These are phyloP conservation scores for Apophysomyces variabilis DNA, from an alignment of 371 early-diverging fungal genomes.

Conservation along the genomic window DNA sequence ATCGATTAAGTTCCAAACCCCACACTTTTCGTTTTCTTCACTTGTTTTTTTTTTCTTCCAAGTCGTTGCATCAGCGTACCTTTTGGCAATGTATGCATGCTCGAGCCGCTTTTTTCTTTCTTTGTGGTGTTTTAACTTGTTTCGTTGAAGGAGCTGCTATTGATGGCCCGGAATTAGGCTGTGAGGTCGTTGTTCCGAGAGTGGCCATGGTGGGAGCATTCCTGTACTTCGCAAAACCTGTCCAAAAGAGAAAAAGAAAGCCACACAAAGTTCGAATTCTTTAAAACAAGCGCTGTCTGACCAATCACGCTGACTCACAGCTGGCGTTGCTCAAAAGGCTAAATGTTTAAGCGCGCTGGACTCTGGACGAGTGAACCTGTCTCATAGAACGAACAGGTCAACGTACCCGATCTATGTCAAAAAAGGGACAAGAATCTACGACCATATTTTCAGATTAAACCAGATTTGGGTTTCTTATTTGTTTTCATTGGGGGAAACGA, in stretches of 20 bases:
- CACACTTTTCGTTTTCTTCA: background rate
- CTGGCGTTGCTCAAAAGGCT: background rate
- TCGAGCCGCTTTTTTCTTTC: conserved; percentile 38
- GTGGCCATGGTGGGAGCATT: conserved; percentile 10
- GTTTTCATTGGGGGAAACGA: too few relatives aligned
- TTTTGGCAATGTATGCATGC: conserved; percentile 43
- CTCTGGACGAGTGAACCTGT: background rate
- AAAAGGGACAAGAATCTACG: background rate
- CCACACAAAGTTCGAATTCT: background rate
- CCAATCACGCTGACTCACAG: conserved; percentile 10
- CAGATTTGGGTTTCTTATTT: too few relatives aligned
- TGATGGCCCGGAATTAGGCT: conserved; percentile 11
- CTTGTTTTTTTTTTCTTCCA: background rate
- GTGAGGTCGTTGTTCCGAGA: conserved; percentile 12
- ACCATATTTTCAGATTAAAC: too few relatives aligned
- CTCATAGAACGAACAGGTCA: background rate
- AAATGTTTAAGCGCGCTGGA: background rate
- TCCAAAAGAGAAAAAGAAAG: conserved; percentile 5
- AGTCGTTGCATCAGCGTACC: conserved; percentile 16
- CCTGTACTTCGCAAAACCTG: conserved; percentile 2
- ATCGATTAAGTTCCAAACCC: conserved; percentile 12
- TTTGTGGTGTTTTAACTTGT: conserved; percentile 17
- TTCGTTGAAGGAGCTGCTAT: background rate
- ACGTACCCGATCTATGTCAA: background rate
- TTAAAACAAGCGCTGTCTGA: background rate